phyloP scores from a whole-genome alignment of 805 yeast genomes.

The Candida nanaspora region DNA sequence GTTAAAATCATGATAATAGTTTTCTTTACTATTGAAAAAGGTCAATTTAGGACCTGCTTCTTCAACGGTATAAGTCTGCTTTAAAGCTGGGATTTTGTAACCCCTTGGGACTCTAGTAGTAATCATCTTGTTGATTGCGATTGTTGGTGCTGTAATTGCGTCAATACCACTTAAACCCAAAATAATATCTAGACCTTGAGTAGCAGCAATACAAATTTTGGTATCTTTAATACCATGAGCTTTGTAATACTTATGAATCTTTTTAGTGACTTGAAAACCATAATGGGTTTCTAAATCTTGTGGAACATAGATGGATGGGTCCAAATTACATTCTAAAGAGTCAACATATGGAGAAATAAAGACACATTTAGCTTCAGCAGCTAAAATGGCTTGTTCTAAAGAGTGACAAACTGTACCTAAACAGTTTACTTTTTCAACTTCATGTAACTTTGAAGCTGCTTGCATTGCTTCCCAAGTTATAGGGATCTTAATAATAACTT shows the following conservation, averaged over 20 bases:
- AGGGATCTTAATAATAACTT: slow-evolving; percentile 28
- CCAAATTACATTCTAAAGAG: slow-evolving; percentile 18
- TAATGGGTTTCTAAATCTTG: slow-evolving; percentile 6
- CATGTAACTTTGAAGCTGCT: slow-evolving; percentile 22
- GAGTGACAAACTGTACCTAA: slow-evolving; percentile 31
- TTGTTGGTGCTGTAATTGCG: slow-evolving; percentile 26
- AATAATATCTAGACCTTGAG: slow-evolving; percentile 21
- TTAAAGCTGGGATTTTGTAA: slow-evolving; percentile 13
- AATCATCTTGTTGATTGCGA: slow-evolving; percentile 21
- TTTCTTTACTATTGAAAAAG: slow-evolving; percentile 14
- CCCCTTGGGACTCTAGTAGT: slow-evolving; percentile 20
- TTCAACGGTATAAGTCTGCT: slow-evolving; percentile 9
- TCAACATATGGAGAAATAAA: slow-evolving; percentile 31
- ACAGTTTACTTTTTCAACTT: slow-evolving; percentile 18
- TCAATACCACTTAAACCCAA: slow-evolving; percentile 27
- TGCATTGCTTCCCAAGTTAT: slow-evolving; percentile 27
- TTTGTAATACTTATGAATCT: slow-evolving; percentile 27
- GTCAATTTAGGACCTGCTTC: slow-evolving; percentile 18
- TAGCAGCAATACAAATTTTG: slow-evolving; percentile 26
- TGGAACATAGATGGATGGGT: slow-evolving; percentile 18
- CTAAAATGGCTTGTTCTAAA: slow-evolving; percentile 28
- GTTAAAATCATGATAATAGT: slow-evolving; percentile 8
- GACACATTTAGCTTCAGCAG: slow-evolving; percentile 29
- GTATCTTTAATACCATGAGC: slow-evolving; percentile 22
- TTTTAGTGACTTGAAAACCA: slow-evolving; percentile 21